These are phyloP conservation scores for Jatropha curcas DNA, from an alignment of 345 rosid species.

Conservation along the genomic window DNA sequence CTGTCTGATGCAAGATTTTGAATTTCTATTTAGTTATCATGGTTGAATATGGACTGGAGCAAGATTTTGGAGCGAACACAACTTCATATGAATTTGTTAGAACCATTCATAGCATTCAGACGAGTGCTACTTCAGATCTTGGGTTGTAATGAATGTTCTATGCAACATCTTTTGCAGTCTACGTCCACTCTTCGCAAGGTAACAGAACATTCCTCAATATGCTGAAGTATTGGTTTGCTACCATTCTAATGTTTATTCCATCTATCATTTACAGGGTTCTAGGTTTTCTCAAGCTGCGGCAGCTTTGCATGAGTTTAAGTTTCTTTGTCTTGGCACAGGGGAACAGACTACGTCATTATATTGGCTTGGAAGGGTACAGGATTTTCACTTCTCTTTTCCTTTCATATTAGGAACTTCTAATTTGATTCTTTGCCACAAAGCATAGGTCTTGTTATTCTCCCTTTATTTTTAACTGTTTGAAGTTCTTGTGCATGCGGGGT, in stretches of 20 bases:
- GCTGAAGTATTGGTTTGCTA: not conserved
- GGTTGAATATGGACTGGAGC: conserved; percentile 76
- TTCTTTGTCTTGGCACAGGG: conserved; percentile 46
- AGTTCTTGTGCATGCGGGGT: no score
- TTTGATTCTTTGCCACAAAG: not conserved
- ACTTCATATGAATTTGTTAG: conserved; percentile 90
- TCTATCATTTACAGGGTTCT: conserved; percentile 57
- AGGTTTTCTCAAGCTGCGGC: conserved; percentile 89
- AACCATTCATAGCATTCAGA: conserved; percentile 91
- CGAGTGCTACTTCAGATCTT: conserved; percentile 77
- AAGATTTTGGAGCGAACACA: conserved; percentile 62
- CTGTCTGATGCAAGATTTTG: conserved; percentile 25
- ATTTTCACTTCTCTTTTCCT: conserved; percentile 11
- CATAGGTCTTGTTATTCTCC: no score
- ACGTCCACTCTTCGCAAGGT: conserved; percentile 96
- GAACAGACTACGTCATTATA: conserved; percentile 49
- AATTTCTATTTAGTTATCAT: conserved; percentile 56
- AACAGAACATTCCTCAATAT: conserved; percentile 13
- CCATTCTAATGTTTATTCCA: conserved; percentile 16
- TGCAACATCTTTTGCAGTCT: conserved; percentile 85
- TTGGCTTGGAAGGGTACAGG: conserved; percentile 88
- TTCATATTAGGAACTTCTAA: not conserved
- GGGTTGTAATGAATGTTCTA: conserved; percentile 56
- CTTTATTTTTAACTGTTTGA: no score
- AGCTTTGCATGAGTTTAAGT: conserved; percentile 82